A percentile compares a stretch with the other conserved stretches of the same genome.
phyloP scores from a whole-genome alignment of 2,329 filamentous ascomycete species.

The Aspergillus eucalypticola region DNA sequence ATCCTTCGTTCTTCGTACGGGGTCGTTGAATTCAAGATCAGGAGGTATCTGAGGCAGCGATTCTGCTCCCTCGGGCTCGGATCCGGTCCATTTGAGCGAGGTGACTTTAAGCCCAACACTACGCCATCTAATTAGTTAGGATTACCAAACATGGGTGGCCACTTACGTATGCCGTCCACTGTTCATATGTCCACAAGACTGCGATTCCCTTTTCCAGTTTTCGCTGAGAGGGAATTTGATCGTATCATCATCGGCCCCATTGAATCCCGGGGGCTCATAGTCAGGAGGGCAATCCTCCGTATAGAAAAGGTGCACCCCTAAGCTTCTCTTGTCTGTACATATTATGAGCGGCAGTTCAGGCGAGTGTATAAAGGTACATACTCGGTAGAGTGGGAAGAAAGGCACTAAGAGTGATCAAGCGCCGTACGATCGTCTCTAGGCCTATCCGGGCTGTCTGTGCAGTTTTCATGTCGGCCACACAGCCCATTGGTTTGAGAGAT shows the following conservation, averaged over 20 bases:
- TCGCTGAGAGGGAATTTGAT: conserved; percentile 41
- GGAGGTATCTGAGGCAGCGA: conserved; percentile 27
- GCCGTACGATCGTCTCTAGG: conserved; percentile 46
- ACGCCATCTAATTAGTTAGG: conserved; percentile 13
- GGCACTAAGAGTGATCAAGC: conserved; percentile 40
- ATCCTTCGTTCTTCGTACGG: conserved; percentile 25
- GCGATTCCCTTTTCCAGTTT: conserved; percentile 40
- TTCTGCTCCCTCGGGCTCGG: conserved; percentile 26
- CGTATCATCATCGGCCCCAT: conserved; percentile 25
- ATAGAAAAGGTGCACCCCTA: conserved; percentile 50
- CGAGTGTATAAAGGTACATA: conserved; percentile 22
- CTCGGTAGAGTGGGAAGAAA: conserved; percentile 47
- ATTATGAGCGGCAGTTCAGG: background rate
- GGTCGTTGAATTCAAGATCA: conserved; percentile 33
- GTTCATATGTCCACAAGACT: conserved; percentile 35
- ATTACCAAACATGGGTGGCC: background rate
- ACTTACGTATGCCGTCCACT: conserved; percentile 44
- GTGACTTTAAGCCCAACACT: conserved; percentile 39
- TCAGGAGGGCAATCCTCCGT: conserved; percentile 40
- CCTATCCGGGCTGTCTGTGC: conserved; percentile 43
- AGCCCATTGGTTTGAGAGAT: conserved; percentile 32
- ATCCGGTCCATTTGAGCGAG: conserved; percentile 34
- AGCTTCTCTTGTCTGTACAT: conserved; percentile 37
- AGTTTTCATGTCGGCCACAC: conserved; percentile 36
- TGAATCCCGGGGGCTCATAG: conserved; percentile 48